Evolutionary conservation across 495 filamentous ascomycete genomes (phyloP).

Genomic region (Bacidia rubella): DNA sequence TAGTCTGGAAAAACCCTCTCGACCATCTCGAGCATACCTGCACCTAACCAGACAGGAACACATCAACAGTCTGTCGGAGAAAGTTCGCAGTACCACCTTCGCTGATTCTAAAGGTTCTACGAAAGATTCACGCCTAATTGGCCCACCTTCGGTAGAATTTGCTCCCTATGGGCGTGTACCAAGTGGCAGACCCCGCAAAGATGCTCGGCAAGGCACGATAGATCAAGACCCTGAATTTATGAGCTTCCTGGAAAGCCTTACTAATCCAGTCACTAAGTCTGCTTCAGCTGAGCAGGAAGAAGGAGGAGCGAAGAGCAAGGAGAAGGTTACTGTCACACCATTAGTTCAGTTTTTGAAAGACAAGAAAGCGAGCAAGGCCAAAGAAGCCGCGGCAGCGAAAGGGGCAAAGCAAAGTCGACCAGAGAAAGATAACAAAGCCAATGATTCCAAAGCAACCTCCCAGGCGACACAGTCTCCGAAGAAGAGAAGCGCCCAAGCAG

Average conservation of each 20-base stretch:
- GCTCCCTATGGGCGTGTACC: slow-evolving; percentile 72
- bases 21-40: slow-evolving; percentile 64
- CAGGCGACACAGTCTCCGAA: slow-evolving; percentile 24
- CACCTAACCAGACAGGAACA: slow-evolving; percentile 51
- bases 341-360: slow-evolving; percentile 82
- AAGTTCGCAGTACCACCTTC: slow-evolving; percentile 50
- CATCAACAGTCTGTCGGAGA: slow-evolving; percentile 46
- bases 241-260: slow-evolving; percentile 74
- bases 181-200: slow-evolving; percentile 51
- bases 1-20: slow-evolving; percentile 66
- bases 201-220: slow-evolving; percentile 83
- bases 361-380: slow-evolving; percentile 78
- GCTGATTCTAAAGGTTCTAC: slow-evolving; percentile 59
- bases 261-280: slow-evolving; percentile 54
- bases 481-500: slow-evolving; percentile 29
- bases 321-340: slow-evolving; percentile 66
- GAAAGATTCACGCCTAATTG: slow-evolving; percentile 53
- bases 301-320: slow-evolving; percentile 40
- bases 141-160: slow-evolving; percentile 66
- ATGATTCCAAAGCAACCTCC: slow-evolving; percentile 31
- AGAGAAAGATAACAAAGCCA: slow-evolving; percentile 31
- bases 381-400: slow-evolving; percentile 40
- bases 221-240: slow-evolving; percentile 94
- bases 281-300: slow-evolving; percentile 38
- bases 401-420: slow-evolving; percentile 31